These are phyloP conservation scores for Dryadomyces quercivorus DNA, from an alignment of 2,329 filamentous ascomycete genomes.

Conservation along the genomic window DNA sequence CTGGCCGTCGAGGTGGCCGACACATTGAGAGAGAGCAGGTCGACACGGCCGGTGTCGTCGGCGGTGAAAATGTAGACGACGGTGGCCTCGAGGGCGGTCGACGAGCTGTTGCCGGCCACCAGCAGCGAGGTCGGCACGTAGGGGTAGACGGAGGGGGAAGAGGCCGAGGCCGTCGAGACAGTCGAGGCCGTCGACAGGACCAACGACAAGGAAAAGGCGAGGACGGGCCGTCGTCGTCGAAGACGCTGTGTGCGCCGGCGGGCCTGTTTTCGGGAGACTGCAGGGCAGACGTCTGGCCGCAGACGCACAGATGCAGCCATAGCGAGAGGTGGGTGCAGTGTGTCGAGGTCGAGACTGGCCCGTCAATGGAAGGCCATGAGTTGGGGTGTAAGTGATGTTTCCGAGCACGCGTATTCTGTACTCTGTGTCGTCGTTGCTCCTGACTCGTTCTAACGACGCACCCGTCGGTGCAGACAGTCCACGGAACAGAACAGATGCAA, in stretches of 20 bases:
- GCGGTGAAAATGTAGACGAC: constrained; percentile 61
- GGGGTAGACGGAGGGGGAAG: constrained; percentile 41
- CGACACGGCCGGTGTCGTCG: constrained; percentile 23
- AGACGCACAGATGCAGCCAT: not conserved
- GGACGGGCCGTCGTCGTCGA: not conserved
- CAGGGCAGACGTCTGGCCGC: not conserved
- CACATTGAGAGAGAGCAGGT: constrained; percentile 55
- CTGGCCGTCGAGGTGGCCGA: constrained; percentile 33
- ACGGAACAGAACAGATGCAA: not conserved
- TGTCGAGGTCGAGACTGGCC: not conserved
- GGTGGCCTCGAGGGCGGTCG: constrained; percentile 14
- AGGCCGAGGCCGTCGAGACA: constrained; percentile 8
- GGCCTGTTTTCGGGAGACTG: constrained; percentile 1
- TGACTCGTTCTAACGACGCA: too few species aligned
- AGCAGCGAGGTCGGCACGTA: constrained; percentile 70
- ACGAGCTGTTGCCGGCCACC: constrained; percentile 32
- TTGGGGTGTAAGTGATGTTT: too few species aligned
- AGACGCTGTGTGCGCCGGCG: not conserved
- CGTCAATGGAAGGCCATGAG: too few species aligned
- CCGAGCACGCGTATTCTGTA: too few species aligned
- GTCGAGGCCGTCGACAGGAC: not conserved
- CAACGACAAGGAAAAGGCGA: not conserved
- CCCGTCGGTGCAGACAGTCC: too few species aligned
- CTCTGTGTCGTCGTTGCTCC: too few species aligned
- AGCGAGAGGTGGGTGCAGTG: not conserved